phyloP scores from a whole-genome alignment of 2,329 filamentous ascomycete genomes.

The Sporothrix brasiliensis region DNA sequence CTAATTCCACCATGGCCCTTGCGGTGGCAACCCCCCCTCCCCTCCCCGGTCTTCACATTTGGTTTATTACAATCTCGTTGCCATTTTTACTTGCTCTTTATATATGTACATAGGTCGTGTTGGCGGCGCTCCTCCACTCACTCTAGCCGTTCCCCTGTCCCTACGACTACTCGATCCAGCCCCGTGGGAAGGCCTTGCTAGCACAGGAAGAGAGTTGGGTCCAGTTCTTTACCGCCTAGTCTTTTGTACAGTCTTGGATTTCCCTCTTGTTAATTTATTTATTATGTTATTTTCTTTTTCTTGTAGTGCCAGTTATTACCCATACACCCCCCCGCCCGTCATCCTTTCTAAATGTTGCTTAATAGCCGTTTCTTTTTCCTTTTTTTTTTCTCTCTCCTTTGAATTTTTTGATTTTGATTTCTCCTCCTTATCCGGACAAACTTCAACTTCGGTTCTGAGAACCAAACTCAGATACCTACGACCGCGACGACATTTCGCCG shows the following conservation, averaged over 20 bases:
- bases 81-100: not conserved
- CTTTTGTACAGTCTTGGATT: constrained; percentile 1
- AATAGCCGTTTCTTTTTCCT: not conserved
- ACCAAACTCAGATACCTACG: not conserved
- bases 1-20: constrained; percentile 24
- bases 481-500: constrained; percentile 6
- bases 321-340: constrained; percentile 15
- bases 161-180: constrained; percentile 11
- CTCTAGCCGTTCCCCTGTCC: not conserved
- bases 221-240: not conserved
- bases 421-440: not conserved
- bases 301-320: constrained; percentile 5
- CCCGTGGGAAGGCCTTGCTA: constrained; percentile 25
- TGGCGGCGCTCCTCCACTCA: no score
- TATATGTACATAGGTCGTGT: no score
- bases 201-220: not conserved
- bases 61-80: constrained; percentile 1
- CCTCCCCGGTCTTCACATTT: not conserved
- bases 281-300: not conserved
- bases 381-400: not conserved
- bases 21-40: not conserved
- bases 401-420: not conserved
- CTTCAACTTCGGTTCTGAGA: constrained; percentile 4
- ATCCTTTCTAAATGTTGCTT: not conserved
- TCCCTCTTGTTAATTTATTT: not conserved